Base-by-base conservation (phyloP, 1,284 basidiomycete genomes). In the Ustilago hordei region DNA sequence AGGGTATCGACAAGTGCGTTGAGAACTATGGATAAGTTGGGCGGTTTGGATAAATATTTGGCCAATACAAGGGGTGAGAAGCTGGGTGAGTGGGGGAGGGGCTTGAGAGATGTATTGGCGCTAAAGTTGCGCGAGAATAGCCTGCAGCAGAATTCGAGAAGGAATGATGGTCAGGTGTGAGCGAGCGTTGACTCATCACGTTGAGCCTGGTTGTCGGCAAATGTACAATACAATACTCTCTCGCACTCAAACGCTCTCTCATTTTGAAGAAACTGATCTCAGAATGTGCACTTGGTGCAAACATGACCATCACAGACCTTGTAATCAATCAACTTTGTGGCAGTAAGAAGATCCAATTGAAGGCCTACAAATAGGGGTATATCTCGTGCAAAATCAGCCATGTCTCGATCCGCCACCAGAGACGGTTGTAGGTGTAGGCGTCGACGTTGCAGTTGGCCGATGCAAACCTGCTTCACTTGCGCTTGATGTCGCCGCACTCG, bases 1-100 rank as follows among this genome's bases (percentile, higher is more conserved):
- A 64, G 61, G 13, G 65, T 84, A 4, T 70, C 72, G 0, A 81
- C 82, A 0, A 69, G 62, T 31, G 84, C 84, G 0, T 50, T 86
- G 41, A 60, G 84, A 8, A 73, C 80, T 3, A 85, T 86, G 43
- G 69, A 75, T 41, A 85, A 85, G 74, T 53, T 79, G 32, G 84
- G 84, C 9, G 84, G 84, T 1, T 56, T 86, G 36, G 84, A 86
- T 55, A 50, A 60, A 35, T 86, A 86, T 60, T 55, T 86, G 17
- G 77, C 79, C 0, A 77, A 76, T 3, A 82, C 78, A 23, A 80
- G 74, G 43, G 73, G 69, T 17, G 63, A 73, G 19, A 76, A 78
- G 13, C 57, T 86, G 32, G 84, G 84, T 4, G 67, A 74, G 17
- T 84, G 80, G 64, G 84, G 84, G 8, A 70, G 79, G n/a, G 48